A percentile compares a stretch with the other conserved stretches of the same genome.
Evolutionary conservation across 2,329 filamentous ascomycete species (phyloP).

Genomic region (Metarhizium brunneum): DNA sequence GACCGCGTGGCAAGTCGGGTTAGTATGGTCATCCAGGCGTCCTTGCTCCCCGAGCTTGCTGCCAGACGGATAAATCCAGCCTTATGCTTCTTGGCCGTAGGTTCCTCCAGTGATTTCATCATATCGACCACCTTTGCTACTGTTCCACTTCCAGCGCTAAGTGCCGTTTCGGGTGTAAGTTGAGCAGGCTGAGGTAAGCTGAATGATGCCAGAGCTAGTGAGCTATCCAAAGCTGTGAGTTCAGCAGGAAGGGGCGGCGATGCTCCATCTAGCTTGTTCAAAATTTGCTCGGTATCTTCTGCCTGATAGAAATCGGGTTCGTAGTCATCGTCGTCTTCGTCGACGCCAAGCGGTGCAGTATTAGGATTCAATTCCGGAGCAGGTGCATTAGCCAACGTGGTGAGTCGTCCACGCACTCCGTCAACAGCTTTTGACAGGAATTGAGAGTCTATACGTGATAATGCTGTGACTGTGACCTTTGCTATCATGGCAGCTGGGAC

Average conservation of each 20-base stretch:
- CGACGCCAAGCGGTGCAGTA: slow-evolving; percentile 53
- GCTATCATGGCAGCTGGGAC: slow-evolving; percentile 68
- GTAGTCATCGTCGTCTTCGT: slow-evolving; percentile 80
- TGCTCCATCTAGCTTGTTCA: slow-evolving; percentile 66
- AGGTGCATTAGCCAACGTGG: slow-evolving; percentile 34
- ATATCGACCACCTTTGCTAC: slow-evolving; percentile 71
- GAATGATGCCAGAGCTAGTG: slow-evolving; percentile 68
- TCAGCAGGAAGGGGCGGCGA: slow-evolving; percentile 35
- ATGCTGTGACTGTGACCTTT: slow-evolving; percentile 70
- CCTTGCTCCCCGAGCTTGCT: slow-evolving; percentile 72
- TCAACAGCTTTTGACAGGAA: slow-evolving; percentile 66
- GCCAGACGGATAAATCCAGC: slow-evolving; percentile 76
- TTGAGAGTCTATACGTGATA: slow-evolving; percentile 61
- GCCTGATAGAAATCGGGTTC: slow-evolving; percentile 76
- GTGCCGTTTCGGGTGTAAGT: slow-evolving; percentile 60
- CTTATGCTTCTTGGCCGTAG: slow-evolving; percentile 50
- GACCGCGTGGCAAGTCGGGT: slow-evolving; percentile 77
- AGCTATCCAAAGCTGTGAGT: slow-evolving; percentile 20
- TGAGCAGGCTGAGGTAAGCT: slow-evolving; percentile 68
- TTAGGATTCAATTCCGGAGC: slow-evolving; percentile 43
- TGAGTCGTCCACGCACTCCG: slow-evolving; percentile 43
- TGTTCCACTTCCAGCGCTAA: slow-evolving; percentile 65
- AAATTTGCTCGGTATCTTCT: slow-evolving; percentile 68
- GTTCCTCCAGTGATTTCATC: slow-evolving; percentile 63
- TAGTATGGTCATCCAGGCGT: slow-evolving; percentile 86